phyloP scores from a whole-genome alignment of 768 basidiomycete species.

The Lepiota venenata region DNA sequence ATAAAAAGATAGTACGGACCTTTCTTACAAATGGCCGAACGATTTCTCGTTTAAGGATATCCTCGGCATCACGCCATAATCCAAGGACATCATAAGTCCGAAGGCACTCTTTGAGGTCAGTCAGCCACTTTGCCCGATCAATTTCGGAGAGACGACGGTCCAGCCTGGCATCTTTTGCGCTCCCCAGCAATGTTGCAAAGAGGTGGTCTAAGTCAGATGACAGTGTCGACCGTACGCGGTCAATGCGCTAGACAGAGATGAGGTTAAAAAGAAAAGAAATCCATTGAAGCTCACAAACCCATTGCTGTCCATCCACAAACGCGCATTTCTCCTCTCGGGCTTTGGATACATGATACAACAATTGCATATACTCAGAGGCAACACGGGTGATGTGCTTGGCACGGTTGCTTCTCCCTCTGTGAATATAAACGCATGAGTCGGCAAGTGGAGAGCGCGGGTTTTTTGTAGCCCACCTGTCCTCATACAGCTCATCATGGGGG shows the following conservation, averaged over 20 bases:
- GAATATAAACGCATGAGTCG: conserved; percentile 44
- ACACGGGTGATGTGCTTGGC: conserved; percentile 83
- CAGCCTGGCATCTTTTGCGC: conserved; percentile 46
- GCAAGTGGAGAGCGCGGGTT: conserved; percentile 2
- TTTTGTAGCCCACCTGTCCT: conserved; percentile 29
- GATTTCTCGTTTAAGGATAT: conserved; percentile 71
- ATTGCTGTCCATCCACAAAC: conserved; percentile 81
- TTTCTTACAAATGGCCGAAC: conserved; percentile 75
- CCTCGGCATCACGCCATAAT: conserved; percentile 87
- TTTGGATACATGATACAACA: conserved; percentile 86
- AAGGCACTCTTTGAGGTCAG: conserved; percentile 77
- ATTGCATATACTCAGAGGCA: conserved; percentile 88
- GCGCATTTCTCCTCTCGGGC: conserved; percentile 73
- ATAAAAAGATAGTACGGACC: conserved; percentile 37
- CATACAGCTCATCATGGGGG: conserved; percentile 39
- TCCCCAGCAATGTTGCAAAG: conserved; percentile 59
- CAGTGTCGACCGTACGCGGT: conserved; percentile 79
- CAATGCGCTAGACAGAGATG: conserved; percentile 53
- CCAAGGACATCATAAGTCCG: conserved; percentile 76
- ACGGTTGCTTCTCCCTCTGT: conserved; percentile 33
- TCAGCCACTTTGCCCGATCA: conserved; percentile 58
- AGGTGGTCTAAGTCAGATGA: conserved; percentile 84
- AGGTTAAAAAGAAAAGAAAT: conserved; percentile 7
- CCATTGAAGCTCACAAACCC: conserved; percentile 51
- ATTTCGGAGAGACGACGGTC: conserved; percentile 52